Conservation (phyloP, 1,284 basidiomycete genomes). For the Cutaneotrichosporon cyanovorans region DNA sequence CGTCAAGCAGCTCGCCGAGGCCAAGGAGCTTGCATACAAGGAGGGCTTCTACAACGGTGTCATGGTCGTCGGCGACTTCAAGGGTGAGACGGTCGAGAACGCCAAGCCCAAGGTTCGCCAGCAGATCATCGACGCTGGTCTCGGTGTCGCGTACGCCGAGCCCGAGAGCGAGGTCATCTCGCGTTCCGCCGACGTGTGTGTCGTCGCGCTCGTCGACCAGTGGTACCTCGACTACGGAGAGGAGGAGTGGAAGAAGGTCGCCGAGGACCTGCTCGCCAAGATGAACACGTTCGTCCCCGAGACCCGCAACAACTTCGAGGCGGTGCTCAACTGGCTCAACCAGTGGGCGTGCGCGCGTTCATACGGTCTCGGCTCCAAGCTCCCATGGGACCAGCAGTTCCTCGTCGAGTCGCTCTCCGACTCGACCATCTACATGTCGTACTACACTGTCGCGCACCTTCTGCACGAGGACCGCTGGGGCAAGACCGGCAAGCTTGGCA, state of each 20-base stretch:
- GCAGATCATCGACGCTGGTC: constrained; percentile 67
- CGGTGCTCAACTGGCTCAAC: constrained; percentile 88
- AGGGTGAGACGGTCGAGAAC: constrained; percentile 77
- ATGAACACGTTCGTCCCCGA: constrained; percentile 89
- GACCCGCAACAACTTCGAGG: constrained; percentile 87
- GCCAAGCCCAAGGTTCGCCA: constrained; percentile 85
- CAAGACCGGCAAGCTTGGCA: constrained; percentile 70
- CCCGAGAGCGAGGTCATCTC: constrained; percentile 89
- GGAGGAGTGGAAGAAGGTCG: constrained; percentile 71
- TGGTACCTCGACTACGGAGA: constrained; percentile 99
- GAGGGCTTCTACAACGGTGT: constrained; percentile 93
- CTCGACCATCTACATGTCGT: constrained; percentile 98
- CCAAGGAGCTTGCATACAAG: constrained; percentile 97
- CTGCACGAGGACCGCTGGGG: constrained; percentile 77
- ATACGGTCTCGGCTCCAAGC: constrained; percentile 89
- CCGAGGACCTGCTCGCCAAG: constrained; percentile 70
- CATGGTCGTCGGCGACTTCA: constrained; percentile 84
- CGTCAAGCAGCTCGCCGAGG: constrained; percentile 82
- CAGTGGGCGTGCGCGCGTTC: constrained; percentile 98
- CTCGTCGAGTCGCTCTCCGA: constrained; percentile 95
- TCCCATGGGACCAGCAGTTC: constrained; percentile 96
- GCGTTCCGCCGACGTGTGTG: constrained; percentile 88
- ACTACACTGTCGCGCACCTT: constrained; percentile 89
- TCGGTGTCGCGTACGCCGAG: constrained; percentile 89
- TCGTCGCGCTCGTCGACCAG: constrained; percentile 96